These are phyloP conservation scores for Arxiozyma bovina DNA, from an alignment of 1,139 yeast species.

Conservation along the genomic window DNA sequence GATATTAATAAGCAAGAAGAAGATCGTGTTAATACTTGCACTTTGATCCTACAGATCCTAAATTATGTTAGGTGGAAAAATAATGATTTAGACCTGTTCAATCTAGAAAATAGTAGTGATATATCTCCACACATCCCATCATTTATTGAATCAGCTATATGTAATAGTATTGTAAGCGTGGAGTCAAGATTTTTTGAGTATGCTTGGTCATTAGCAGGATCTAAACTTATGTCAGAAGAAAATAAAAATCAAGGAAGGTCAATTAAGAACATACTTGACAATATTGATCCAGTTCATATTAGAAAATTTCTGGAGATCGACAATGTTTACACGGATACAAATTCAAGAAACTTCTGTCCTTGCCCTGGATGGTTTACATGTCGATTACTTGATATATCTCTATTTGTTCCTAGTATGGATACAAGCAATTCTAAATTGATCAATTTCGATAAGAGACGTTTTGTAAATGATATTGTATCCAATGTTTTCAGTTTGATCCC, in stretches of 20 bases:
- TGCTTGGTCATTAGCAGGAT: slow-evolving; percentile 23
- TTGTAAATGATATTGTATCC: slow-evolving; percentile 47
- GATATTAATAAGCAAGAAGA: slow-evolving; percentile 49
- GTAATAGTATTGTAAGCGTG: slow-evolving; percentile 69
- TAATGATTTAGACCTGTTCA: slow-evolving; percentile 51
- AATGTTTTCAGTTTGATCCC: slow-evolving; percentile 41
- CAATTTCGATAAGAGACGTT: slow-evolving; percentile 62
- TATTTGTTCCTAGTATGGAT: slow-evolving; percentile 60
- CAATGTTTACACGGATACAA: slow-evolving; percentile 39
- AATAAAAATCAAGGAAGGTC: slow-evolving; percentile 8
- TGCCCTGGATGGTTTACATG: slow-evolving; percentile 77
- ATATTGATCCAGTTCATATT: slow-evolving; percentile 19
- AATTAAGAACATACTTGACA: slow-evolving; percentile 16
- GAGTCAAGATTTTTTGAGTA: slow-evolving; percentile 57
- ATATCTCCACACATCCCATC: slow-evolving; percentile 64
- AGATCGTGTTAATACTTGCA: slow-evolving; percentile 64
- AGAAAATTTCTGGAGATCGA: slow-evolving; percentile 27
- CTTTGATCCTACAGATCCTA: slow-evolving; percentile 55
- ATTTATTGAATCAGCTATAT: slow-evolving; percentile 72
- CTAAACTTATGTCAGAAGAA: slow-evolving; percentile 7
- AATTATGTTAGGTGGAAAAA: slow-evolving; percentile 63
- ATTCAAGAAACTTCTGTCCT: slow-evolving; percentile 50
- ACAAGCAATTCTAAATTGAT: slow-evolving; percentile 48
- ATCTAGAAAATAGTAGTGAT: slow-evolving; percentile 23
- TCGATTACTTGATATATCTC: slow-evolving; percentile 54